Conservation (phyloP, 352 stramenopile species). For the Phytophthora pluvialis region DNA sequence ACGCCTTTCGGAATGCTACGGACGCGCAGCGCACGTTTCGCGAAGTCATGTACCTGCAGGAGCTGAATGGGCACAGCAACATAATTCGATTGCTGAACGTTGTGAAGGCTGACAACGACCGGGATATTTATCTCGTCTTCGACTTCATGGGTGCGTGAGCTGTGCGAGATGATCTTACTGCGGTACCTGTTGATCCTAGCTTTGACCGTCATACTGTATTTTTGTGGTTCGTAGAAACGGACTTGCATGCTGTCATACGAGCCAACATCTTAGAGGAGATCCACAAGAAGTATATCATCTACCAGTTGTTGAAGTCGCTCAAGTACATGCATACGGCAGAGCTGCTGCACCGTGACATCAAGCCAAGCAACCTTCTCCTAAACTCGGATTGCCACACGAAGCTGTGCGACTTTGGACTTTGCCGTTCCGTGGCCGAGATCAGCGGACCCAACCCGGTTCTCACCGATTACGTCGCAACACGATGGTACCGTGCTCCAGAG, state of each 20-base stretch:
- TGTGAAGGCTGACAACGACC: conserved; percentile 95
- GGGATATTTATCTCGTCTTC: conserved; percentile 97
- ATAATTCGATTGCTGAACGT: conserved; percentile 95
- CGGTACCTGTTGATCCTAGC: neutral
- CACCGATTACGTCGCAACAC: conserved; percentile 96
- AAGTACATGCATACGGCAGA: conserved; percentile 97
- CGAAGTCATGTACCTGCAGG: conserved; percentile 97
- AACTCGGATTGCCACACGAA: conserved; percentile 96
- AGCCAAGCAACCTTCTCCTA: conserved; percentile 96
- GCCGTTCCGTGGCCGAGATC: conserved; percentile 89
- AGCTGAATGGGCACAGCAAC: conserved; percentile 92
- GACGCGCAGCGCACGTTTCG: conserved; percentile 96
- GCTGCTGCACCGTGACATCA: conserved; percentile 96
- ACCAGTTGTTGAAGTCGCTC: conserved; percentile 96
- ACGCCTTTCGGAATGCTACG: conserved; percentile 95
- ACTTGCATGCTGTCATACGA: conserved; percentile 96
- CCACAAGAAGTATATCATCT: conserved; percentile 98
- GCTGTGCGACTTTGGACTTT: conserved; percentile 97
- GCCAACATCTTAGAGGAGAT: conserved; percentile 96
- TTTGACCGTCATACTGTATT: conserved; percentile 9
- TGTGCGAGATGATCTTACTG: neutral
- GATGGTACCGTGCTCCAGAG: conserved; percentile 96
- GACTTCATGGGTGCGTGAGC: conserved; percentile 93
- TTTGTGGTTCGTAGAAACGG: conserved; percentile 79
- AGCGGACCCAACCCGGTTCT: conserved; percentile 84